These are phyloP conservation scores for Melocanna baccifera DNA, from an alignment of 176 grass and related monocot species.

Conservation along the genomic window DNA sequence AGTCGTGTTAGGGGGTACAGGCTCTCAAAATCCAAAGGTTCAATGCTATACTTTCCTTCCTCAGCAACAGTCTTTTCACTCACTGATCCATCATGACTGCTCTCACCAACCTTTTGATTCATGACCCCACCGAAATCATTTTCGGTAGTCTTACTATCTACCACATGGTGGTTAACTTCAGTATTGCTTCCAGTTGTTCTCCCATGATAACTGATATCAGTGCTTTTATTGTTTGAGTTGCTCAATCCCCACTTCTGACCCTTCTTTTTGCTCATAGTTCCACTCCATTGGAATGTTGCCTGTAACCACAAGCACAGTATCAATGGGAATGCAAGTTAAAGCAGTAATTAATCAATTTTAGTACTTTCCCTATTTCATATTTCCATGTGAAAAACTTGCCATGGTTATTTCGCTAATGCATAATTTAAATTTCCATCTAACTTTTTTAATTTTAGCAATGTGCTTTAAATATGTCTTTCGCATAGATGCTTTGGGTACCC, in stretches of 20 bases:
- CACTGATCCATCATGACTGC: constrained; percentile 24
- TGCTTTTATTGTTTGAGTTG: constrained; percentile 32
- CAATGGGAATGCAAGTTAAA: neutral
- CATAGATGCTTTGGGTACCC: neutral
- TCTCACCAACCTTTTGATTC: constrained; percentile 16
- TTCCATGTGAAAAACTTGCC: neutral
- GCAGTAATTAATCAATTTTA: neutral
- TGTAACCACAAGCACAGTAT: constrained; percentile 40
- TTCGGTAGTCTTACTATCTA: constrained; percentile 13
- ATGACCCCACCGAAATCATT: constrained; percentile 9
- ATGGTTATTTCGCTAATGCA: neutral
- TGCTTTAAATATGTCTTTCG: neutral
- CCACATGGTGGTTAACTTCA: constrained; percentile 22
- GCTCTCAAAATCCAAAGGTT: constrained; percentile 58
- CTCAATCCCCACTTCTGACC: constrained; percentile 85
- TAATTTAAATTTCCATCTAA: constrained; percentile 3
- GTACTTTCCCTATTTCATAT: neutral
- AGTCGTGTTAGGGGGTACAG: constrained; percentile 64
- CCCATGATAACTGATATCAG: constrained; percentile 1
- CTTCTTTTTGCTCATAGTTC: constrained; percentile 83
- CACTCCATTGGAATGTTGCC: constrained; percentile 74
- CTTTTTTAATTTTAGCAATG: neutral
- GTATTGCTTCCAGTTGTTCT: constrained; percentile 20
- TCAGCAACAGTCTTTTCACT: constrained; percentile 41
- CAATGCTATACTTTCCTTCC: constrained; percentile 42